Evolutionary conservation across 805 yeast species (phyloP).

Genomic region (Saturnispora galanensis): DNA sequence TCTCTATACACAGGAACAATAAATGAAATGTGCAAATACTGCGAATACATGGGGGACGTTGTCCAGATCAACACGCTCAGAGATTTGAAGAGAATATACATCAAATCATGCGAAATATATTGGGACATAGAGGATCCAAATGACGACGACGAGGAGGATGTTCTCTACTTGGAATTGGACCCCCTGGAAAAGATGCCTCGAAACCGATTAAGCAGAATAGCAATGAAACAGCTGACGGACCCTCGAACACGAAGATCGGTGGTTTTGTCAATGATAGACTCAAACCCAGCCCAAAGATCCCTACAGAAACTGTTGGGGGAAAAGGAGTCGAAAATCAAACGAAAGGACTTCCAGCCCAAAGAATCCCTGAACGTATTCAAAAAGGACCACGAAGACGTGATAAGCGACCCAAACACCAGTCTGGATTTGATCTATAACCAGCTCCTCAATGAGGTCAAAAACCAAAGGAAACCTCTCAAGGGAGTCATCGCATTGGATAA

Average conservation of each 20-base stretch:
- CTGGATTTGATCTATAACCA: constrained; percentile 21
- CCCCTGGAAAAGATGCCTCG: constrained; percentile 2
- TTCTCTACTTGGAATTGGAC: constrained; percentile 12
- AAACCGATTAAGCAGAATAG: constrained; percentile 28
- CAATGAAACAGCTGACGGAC: constrained; percentile 29
- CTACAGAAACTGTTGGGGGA: constrained; percentile 8
- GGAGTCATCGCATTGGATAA: constrained; percentile 22
- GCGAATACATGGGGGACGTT: constrained; percentile 11
- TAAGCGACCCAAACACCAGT: background rate
- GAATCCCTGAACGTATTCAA: constrained; percentile 25
- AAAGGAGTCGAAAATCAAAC: background rate
- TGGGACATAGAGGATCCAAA: constrained; percentile 21
- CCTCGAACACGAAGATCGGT: constrained; percentile 34
- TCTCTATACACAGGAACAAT: constrained; percentile 32
- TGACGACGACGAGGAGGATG: background rate
- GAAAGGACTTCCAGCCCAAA: constrained; percentile 17
- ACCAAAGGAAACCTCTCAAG: constrained; percentile 21
- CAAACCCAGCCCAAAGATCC: background rate
- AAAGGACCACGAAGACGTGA: constrained; percentile 5
- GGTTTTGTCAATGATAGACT: constrained; percentile 26
- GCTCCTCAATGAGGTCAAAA: constrained; percentile 22
- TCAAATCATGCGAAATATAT: constrained; percentile 24
- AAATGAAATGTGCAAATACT: constrained; percentile 29
- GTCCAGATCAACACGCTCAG: constrained; percentile 21
- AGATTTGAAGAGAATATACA: constrained; percentile 27